These are phyloP conservation scores for Luffa acutangula DNA, from an alignment of 306 rosid genomes.

Conservation along the genomic window DNA sequence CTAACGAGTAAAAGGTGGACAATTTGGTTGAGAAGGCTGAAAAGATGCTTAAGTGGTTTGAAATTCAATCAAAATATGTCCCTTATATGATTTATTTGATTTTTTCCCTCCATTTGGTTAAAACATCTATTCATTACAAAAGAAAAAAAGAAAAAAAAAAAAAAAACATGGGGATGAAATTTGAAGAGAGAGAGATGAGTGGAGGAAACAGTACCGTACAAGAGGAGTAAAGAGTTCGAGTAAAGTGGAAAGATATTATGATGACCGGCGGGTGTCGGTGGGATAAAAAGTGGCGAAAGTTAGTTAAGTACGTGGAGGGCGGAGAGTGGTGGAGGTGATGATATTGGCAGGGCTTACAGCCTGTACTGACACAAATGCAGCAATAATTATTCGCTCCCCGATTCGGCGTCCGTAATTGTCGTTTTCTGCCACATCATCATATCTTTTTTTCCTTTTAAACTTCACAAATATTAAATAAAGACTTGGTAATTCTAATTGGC, in stretches of 20 bases:
- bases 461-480: neutral
- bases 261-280: conserved; percentile 28
- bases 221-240: neutral
- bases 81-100: neutral
- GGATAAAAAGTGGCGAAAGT: conserved; percentile 31
- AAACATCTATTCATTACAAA: no score
- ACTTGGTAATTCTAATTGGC: no score
- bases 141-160: no score
- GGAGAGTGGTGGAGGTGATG: conserved; percentile 16
- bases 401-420: conserved; percentile 81
- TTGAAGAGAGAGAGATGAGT: neutral
- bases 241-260: neutral
- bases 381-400: conserved; percentile 63
- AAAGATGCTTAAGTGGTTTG: neutral
- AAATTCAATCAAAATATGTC: neutral
- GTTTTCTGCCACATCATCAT: conserved; percentile 43
- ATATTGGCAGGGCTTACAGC: conserved; percentile 76
- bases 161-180: no score
- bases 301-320: conserved; percentile 21
- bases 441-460: neutral
- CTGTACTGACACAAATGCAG: conserved; percentile 65
- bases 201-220: neutral
- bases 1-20: no score
- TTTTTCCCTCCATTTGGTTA: no score
- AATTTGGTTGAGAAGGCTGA: neutral